A percentile compares a stretch with the other conserved stretches of the same genome.
Conservation (phyloP, 352 stramenopile species). For the Globisporangium paroecandrum region DNA sequence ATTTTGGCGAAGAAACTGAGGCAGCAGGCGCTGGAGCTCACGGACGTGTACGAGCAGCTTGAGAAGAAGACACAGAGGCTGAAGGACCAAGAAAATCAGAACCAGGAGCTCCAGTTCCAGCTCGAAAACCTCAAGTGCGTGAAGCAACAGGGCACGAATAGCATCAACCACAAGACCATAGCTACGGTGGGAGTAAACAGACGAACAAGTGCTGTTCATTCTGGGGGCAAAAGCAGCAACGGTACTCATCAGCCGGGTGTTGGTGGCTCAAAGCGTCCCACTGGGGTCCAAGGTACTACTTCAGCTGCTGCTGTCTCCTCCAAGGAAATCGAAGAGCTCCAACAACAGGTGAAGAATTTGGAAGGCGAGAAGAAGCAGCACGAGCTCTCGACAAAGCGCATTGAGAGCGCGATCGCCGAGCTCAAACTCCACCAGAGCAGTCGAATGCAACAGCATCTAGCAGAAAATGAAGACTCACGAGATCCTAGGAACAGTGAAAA, state of each 20-base stretch:
- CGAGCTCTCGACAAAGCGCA: slow-evolving; percentile 29
- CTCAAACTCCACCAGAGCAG: slow-evolving; percentile 36
- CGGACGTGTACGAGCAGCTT: slow-evolving; percentile 64
- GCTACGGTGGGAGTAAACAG: slow-evolving; percentile 1
- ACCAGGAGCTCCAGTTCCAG: slow-evolving; percentile 42
- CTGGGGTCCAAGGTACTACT: background rate
- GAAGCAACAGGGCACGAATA: slow-evolving; percentile 7
- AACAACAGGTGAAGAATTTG: slow-evolving; percentile 37
- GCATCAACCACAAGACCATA: background rate
- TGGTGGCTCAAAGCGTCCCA: background rate
- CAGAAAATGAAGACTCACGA: slow-evolving; percentile 2
- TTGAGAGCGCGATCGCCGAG: slow-evolving; percentile 37
- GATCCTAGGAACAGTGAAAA: background rate
- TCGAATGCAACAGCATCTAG: background rate
- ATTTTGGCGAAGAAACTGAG: slow-evolving; percentile 71
- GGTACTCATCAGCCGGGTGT: background rate
- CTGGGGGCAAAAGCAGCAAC: background rate
- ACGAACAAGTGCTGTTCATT: background rate
- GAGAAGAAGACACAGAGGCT: slow-evolving; percentile 52
- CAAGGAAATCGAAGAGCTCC: slow-evolving; percentile 29
- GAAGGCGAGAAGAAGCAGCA: slow-evolving; percentile 42
- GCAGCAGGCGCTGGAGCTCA: slow-evolving; percentile 67
- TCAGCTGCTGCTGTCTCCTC: slow-evolving; percentile 9
- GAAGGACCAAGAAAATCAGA: slow-evolving; percentile 29
- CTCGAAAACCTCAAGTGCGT: slow-evolving; percentile 35